A percentile compares a stretch with the other conserved stretches of the same genome.
Evolutionary conservation across 805 yeast species (phyloP).

Genomic region (Torulaspora franciscae): DNA sequence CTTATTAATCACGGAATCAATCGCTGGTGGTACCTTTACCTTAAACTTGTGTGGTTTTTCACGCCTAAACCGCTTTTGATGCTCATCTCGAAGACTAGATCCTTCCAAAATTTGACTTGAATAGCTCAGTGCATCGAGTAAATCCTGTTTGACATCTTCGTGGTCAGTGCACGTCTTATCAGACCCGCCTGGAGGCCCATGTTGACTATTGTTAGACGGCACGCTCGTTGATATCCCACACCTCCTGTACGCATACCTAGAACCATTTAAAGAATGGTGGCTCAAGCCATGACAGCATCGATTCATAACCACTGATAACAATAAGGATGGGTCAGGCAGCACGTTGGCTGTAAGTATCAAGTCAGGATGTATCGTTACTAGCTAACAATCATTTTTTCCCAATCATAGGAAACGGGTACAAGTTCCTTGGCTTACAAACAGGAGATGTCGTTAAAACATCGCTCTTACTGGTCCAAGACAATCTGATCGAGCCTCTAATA

Average conservation of each 20-base stretch:
- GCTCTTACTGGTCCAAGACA: no score
- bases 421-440: no score
- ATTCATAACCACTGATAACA: background rate
- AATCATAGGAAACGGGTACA: no score
- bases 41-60: background rate
- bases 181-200: background rate
- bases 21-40: constrained; percentile 4
- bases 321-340: no score
- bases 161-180: background rate
- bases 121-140: background rate
- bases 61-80: background rate
- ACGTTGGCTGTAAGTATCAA: no score
- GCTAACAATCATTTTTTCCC: no score
- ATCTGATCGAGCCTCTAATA: no score
- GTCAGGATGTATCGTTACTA: no score
- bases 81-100: background rate
- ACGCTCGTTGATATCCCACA: constrained; percentile 2
- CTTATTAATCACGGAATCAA: background rate
- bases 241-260: constrained; percentile 3
- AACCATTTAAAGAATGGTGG: background rate
- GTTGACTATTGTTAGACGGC: background rate
- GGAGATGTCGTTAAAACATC: no score
- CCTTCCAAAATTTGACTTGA: constrained; percentile 3
- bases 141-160: background rate
- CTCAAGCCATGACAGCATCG: background rate